Evolutionary conservation across 352 stramenopile species (phyloP), one percentile per base, ranked within the genome.

Genomic region (Phytophthora pistaciae): DNA sequence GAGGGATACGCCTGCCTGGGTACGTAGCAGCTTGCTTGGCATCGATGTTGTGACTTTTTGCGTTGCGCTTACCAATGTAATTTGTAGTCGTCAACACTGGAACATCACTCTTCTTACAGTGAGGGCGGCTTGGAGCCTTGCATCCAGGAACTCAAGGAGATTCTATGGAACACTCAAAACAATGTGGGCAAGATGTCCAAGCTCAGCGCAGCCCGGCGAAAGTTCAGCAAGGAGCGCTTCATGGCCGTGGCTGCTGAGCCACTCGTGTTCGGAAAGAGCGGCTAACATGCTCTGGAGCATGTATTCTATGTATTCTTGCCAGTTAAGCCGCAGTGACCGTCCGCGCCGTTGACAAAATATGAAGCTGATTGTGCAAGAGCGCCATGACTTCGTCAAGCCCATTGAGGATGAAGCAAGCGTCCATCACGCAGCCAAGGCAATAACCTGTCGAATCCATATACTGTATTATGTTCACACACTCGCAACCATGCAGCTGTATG

Each of bases 161-260:
- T 96, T 59, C 64, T 96, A 25, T 91, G 88, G 79, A 95, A 92
- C 63, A 80, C 83, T 23, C 77, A 84, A 50, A 87, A 90, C 48
- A 77, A 77, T 14, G 72, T 95, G 21, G 83, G 85, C 54, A 93
- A 93, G 64, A 85, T 81, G 42, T 86, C 82, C 77, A 93, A 96
- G 64, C 78, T 97, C 53, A 85, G 85, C 21, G 90, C 91, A 52
- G 90, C 90, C 46, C 87, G 82, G 21, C 87, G 91, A 31, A 97
- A 97, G 74, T 97, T 97, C 66, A 76, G 81, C 67, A 96, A 94
- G 68, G 85, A 95, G 60, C 83, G 86, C 66, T 96, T 89, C 61
- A 86, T 91, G 82, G 68, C 69, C 73, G 89, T 96, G 25, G 78
- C 86, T n/a, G 73, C 79, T n/a, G 71, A 91, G 59, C 73, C 80